Conservation (phyloP, 176 grass and related monocot species). For the Zizania latifolia region DNA sequence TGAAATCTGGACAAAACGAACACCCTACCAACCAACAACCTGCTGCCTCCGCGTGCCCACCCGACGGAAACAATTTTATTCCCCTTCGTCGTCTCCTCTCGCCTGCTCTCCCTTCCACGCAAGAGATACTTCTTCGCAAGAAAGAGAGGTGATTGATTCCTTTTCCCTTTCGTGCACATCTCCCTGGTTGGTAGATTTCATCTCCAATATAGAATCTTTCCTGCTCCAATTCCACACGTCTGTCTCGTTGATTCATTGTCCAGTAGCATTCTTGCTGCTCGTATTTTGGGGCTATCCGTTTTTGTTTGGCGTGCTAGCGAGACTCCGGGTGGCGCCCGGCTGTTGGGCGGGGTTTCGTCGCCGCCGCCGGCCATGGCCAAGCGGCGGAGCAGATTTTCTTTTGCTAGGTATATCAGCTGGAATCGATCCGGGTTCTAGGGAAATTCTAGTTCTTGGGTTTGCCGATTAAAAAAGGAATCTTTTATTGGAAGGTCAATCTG, state of each 20-base stretch:
- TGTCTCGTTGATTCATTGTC: not conserved
- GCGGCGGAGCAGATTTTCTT: constrained; percentile 23
- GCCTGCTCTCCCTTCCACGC: constrained; percentile 31
- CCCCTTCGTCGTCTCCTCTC: not conserved
- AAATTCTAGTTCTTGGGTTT: not conserved
- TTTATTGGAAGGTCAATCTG: not conserved
- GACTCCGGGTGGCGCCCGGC: not conserved
- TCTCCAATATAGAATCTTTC: not conserved
- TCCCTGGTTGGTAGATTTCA: not conserved
- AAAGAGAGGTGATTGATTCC: constrained; percentile 17
- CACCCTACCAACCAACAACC: not conserved
- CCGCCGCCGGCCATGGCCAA: constrained; percentile 21
- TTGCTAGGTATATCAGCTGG: constrained; percentile 17
- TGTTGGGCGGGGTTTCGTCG: not conserved
- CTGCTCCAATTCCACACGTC: constrained; percentile 14
- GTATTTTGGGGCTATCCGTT: not conserved
- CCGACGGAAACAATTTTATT: not conserved
- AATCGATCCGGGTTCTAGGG: not conserved
- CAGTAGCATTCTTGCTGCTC: not conserved
- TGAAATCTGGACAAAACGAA: not conserved
- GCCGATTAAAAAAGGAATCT: not conserved
- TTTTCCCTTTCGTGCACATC: constrained; percentile 12
- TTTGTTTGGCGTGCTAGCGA: not conserved
- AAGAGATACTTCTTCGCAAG: constrained; percentile 30
- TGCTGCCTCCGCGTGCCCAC: not conserved